Base-by-base conservation (phyloP, 1,139 yeast species). In the Suhomyces chickasaworum region DNA sequence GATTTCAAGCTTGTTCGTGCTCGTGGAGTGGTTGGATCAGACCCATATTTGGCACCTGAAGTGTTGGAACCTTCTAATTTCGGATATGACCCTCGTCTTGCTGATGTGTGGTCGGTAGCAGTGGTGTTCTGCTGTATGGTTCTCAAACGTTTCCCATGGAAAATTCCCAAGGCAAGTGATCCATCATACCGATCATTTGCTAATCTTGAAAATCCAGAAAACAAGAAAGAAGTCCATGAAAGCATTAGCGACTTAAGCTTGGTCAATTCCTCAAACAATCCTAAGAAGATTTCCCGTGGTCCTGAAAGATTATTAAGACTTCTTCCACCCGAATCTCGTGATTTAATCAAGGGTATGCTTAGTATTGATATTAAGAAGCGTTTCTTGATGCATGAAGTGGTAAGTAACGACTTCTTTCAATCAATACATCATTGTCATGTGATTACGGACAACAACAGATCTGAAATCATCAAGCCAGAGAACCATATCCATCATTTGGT, bases 11-110 rank as follows among this genome's bases (percentile, higher is more conserved):
- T 73, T 35, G 55, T 68, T 2, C 51, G 61, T 40, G 84, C 88
- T 1, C 67, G 76, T 31, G 95, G 95, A n/a, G 77, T 86, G 8
- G 89, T 86, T 21, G 95, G 95, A 3, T 82, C 89, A 9, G 95
- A 86, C 64, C 95, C 95, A 4, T 86, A 86, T 60, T 66, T 86
- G 54, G 86, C 93, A 0, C 95, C 93, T 0, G 95, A 86, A 63
- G 86, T 86, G 21, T 71, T 85, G 68, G 63, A 74, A 49, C 68
- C 68, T 3, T 50, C 66, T 51, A 60, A 66, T 60, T 46, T 63
- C 53, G 70, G 78, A 2, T 86, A 86, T 60, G 91, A 86, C 60
- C 87, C 93, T 20, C 70, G 89, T 44, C 78, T 81, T 13, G 87
- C 80, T 2, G 95, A 86, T 61, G 79, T 86, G 16, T 86, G 95